These are phyloP conservation scores for Fusarium acutatum DNA, from an alignment of 2,329 filamentous ascomycete species.

Conservation along the genomic window DNA sequence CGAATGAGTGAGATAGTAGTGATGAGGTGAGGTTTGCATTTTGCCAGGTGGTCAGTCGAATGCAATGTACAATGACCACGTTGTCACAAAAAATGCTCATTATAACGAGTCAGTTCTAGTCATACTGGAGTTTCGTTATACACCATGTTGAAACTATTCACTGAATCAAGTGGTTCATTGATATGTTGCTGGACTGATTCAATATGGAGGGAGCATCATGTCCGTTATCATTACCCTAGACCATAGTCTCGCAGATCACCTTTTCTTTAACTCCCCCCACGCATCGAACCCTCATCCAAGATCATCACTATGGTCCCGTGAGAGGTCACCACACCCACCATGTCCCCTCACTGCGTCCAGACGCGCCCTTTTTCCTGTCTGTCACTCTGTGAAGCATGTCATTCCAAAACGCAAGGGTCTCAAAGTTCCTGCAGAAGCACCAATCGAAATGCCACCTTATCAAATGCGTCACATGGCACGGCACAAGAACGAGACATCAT, in stretches of 20 bases:
- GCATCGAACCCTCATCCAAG: not conserved
- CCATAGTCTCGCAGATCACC: conserved; percentile 1
- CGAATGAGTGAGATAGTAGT: not conserved
- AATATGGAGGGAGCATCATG: not conserved
- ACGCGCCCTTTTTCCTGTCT: conserved; percentile 19
- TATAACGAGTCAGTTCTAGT: not conserved
- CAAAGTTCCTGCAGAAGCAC: conserved; percentile 31
- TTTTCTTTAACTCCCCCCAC: conserved; percentile 8
- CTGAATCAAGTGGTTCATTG: conserved; percentile 3
- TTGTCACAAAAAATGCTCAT: not conserved
- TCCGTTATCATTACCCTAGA: conserved; percentile 26
- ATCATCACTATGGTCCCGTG: conserved; percentile 32
- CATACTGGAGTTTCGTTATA: conserved; percentile 7
- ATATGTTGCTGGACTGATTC: not conserved
- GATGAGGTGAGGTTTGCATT: conserved; percentile 6
- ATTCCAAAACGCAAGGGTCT: conserved; percentile 26
- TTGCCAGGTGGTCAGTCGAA: not conserved
- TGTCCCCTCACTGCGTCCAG: not conserved
- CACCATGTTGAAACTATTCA: conserved; percentile 6
- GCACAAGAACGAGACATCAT: conserved; percentile 15
- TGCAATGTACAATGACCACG: not conserved
- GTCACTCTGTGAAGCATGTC: conserved; percentile 14
- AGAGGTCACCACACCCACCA: conserved; percentile 31
- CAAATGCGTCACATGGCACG: conserved; percentile 29
- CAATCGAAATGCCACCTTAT: conserved; percentile 15